Evolutionary conservation across 441 rosid genomes (phyloP), one percentile per base, ranked within the genome.

Genomic region (Erysimum cheiri): DNA sequence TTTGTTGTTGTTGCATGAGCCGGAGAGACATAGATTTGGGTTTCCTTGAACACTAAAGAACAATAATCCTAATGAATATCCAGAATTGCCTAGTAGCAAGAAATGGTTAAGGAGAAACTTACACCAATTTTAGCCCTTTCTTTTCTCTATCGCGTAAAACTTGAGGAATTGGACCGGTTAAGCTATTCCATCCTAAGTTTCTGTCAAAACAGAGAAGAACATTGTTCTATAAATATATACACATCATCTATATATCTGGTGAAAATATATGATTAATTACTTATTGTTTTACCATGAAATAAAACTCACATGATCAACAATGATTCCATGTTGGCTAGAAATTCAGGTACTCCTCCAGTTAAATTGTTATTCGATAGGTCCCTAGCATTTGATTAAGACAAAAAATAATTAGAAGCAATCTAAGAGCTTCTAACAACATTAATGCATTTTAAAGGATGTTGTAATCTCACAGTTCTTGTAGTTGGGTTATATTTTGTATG

Each of bases 281-380:
- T 53, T 13, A 4, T 36, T 24, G 11, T 19, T 24, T 24, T 28
- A 33, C 24, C 1, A 62, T 5, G 8, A 64, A 65, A 39, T 46
- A 29, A 37, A 14, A 64, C 77, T 65, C 28, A 73, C 77, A 73
- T 67, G 62, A 67, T 14, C 72, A 67, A 55, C 12, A 73, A 35
- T 33, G 72, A 73, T 33, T 67, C 67, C 72, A 73, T 73, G 48
- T 59, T 60, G 44, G 72, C 67, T 55, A 73, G 54, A 59, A 73
- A 73, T 28, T 31, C 64, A 48, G 77, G 77, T 32, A 73, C 77
- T 58, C 4, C 61, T 58, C 72, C 72, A 39, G 4, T 73, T 14
- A 73, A 22, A 17, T 72, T 56, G 44, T 64, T 72, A 48, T 72
- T 72, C 3, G 76, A 72, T 37, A 72, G 56, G 43, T 72, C 76